Base-by-base conservation (phyloP, 208 protist genomes). In the Leishmania turanica region DNA sequence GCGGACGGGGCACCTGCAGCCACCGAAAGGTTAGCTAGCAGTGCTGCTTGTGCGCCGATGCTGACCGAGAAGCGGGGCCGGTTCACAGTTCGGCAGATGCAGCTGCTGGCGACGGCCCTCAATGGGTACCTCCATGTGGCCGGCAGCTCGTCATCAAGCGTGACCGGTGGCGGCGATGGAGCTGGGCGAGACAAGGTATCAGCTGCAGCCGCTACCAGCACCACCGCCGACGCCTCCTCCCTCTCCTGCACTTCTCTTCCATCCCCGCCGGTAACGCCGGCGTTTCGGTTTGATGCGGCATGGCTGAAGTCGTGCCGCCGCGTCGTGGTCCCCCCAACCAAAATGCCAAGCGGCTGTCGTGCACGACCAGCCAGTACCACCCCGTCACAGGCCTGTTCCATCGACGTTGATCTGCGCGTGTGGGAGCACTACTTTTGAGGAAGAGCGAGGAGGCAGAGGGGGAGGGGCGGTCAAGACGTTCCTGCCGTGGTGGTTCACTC, bases 361-460 rank as follows among this genome's bases (percentile, higher is more conserved):
- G 47, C 9, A 19, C 11, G 5, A 37, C 69, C 17, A 13, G 24
- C 45, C 0, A 73, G 45, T 27, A 27, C 66, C 6, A 54, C 45
- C 24, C 7, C 69, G 42, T 54, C 69, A 21, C 4, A 17, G 69
- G 21, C 37, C 15, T 62, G 17, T 2, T 45, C 24, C 9, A 47
- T 45, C 6, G 76, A 62, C 7, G 58, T 77, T 8, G 79, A 87
- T 64, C 53, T 82, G 51, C 74, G 58, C 53, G 78, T 86, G 17
- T 86, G 83, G 83, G 58, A 82, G 60, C 83, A 86, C 31, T 58
- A 78, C 27, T 77, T 51, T 40, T 84, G 53, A 84, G 56, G 31
- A 31, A 2, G 49, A 13, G 6, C 24, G 7, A 31, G 9, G 21
- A 56, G n/a, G 73, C 27, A 3, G 73, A 64, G 73, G 42, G 13